A percentile compares a stretch with the other conserved stretches of the same genome.
Evolutionary conservation across 1,284 basidiomycete genomes (phyloP).

Genomic region (Ustilago nuda): DNA sequence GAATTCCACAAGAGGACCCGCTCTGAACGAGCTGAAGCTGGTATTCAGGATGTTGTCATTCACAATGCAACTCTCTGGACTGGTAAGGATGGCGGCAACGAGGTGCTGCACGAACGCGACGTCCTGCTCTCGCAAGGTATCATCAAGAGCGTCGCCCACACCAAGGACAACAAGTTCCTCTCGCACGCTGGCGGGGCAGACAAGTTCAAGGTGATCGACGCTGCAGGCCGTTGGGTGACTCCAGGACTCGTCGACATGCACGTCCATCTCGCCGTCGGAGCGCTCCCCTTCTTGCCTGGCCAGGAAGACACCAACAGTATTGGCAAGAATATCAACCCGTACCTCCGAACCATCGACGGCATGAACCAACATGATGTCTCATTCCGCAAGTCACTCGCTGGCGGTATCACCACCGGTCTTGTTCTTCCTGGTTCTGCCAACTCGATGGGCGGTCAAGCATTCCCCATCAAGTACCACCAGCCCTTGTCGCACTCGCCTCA

Average conservation of each 20-base stretch:
- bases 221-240: conserved; percentile 59
- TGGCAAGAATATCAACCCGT: conserved; percentile 75
- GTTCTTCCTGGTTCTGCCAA: conserved; percentile 76
- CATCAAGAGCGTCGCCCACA: conserved; percentile 68
- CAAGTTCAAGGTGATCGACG: conserved; percentile 40
- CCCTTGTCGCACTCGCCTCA: conserved; percentile 43
- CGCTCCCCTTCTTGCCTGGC: conserved; percentile 68
- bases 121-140: conserved; percentile 72
- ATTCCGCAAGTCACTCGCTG: conserved; percentile 75
- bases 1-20: conserved; percentile 74
- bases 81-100: conserved; percentile 77
- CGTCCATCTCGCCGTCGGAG: conserved; percentile 77
- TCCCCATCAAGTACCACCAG: conserved; percentile 75
- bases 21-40: conserved; percentile 80
- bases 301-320: conserved; percentile 72
- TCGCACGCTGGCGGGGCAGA: background rate
- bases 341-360: conserved; percentile 76
- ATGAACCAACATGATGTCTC: conserved; percentile 76
- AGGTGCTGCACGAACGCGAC: conserved; percentile 73
- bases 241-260: conserved; percentile 79
- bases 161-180: conserved; percentile 7
- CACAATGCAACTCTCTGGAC: conserved; percentile 85
- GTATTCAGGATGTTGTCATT: conserved; percentile 76
- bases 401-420: conserved; percentile 79
- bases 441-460: conserved; percentile 78